Percentiles rank a stretch among this genome's conserved stretches.
Conservation (phyloP, 805 yeast species). For the Lachancea nothofagi region DNA sequence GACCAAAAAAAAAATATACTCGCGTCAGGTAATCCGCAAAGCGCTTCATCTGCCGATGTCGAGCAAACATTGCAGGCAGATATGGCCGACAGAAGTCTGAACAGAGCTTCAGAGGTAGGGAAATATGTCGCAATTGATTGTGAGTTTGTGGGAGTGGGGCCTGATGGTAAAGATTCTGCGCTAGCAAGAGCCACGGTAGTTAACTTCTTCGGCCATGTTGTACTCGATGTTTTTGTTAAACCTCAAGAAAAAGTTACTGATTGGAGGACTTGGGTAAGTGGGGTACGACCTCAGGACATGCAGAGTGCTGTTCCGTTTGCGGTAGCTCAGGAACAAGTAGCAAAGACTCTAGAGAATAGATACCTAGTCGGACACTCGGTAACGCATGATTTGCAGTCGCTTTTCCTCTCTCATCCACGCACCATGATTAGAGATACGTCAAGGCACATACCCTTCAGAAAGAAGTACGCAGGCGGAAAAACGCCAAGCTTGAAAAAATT, state of each 20-base stretch:
- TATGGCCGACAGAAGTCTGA: conserved; percentile 4
- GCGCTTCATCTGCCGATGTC: conserved; percentile 5
- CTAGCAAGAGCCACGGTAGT: conserved; percentile 86
- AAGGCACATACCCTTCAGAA: conserved; percentile 50
- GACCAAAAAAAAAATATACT: conserved; percentile 11
- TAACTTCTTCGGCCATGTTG: conserved; percentile 66
- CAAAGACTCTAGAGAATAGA: conserved; percentile 47
- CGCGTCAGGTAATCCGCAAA: conserved; percentile 11
- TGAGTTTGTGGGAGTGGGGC: conserved; percentile 90
- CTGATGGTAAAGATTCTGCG: conserved; percentile 61
- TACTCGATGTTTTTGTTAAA: conserved; percentile 68
- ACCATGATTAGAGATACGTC: conserved; percentile 69
- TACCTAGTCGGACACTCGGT: conserved; percentile 83
- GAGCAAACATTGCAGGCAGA: conserved; percentile 2
- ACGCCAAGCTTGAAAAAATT: conserved; percentile 70
- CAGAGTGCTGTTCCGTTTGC: conserved; percentile 57
- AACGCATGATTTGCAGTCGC: conserved; percentile 66
- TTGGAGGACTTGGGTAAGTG: conserved; percentile 92
- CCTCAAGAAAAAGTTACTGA: conserved; percentile 76
- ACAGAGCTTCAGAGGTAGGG: conserved; percentile 48
- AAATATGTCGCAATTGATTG: conserved; percentile 82
- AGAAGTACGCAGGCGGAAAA: conserved; percentile 52
- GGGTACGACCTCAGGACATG: conserved; percentile 70
- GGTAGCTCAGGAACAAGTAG: conserved; percentile 56
- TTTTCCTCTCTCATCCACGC: conserved; percentile 64